Evolutionary conservation across 345 rosid genomes (phyloP).

Genomic region (Eucalyptus tenuipes): DNA sequence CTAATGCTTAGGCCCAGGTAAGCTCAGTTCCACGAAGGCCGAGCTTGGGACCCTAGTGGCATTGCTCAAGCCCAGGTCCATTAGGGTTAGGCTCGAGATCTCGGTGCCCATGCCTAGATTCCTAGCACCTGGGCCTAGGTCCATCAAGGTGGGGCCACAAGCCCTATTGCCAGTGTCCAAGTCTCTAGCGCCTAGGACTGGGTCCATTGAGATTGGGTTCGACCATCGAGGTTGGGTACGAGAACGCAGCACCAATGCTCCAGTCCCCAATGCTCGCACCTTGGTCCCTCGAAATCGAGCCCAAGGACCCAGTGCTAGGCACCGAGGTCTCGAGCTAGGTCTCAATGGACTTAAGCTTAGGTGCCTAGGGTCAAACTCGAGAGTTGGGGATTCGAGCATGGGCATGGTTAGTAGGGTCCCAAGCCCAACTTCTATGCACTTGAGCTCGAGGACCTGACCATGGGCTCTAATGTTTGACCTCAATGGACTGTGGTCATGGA

Average conservation of each 20-base stretch:
- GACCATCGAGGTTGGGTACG: rapidly evolving
- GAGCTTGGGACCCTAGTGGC: rapidly evolving
- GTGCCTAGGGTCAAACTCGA: too few species aligned
- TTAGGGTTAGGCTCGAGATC: neutral
- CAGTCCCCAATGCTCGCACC: neutral
- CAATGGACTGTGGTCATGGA: neutral
- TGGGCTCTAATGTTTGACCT: too few species aligned
- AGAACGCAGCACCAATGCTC: neutral
- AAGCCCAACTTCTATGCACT: neutral
- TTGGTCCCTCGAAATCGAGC: rapidly evolving
- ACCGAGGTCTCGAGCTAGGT: rapidly evolving
- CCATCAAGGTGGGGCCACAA: neutral
- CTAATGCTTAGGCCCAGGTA: rapidly evolving
- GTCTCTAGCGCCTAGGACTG: neutral
- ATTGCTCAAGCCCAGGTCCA: rapidly evolving
- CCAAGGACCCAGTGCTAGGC: neutral
- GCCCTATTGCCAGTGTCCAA: rapidly evolving
- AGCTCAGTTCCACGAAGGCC: rapidly evolving
- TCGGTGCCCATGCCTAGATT: rapidly evolving
- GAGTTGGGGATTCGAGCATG: too few species aligned
- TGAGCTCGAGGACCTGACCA: neutral
- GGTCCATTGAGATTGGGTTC: neutral
- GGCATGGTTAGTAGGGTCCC: neutral
- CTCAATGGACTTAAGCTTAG: neutral
- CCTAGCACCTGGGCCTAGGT: rapidly evolving